Evolutionary conservation across 2,329 filamentous ascomycete genomes (phyloP).

Genomic region (Domatiomyces catenatus): DNA sequence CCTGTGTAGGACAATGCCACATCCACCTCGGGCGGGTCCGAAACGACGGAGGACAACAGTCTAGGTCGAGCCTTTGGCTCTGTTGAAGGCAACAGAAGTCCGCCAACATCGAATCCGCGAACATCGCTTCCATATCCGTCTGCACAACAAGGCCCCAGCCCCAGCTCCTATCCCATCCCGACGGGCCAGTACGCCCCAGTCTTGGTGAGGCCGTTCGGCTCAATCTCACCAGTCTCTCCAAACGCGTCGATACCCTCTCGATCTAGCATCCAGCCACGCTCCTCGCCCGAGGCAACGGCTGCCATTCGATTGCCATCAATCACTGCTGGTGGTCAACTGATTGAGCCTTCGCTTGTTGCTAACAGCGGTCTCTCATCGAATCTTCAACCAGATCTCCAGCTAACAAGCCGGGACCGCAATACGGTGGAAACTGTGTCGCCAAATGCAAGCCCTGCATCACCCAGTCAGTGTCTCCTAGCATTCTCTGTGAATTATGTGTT

Average conservation of each 20-base stretch:
- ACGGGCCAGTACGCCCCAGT: neutral
- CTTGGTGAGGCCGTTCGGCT: neutral
- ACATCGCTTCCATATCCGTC: neutral
- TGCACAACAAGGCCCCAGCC: neutral
- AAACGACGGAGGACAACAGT: conserved; percentile 6
- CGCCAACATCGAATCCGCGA: neutral
- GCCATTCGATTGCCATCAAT: conserved; percentile 13
- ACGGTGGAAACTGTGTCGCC: neutral
- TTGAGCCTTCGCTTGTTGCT: conserved; percentile 3
- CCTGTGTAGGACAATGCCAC: conserved; percentile 5
- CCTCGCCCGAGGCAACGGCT: conserved; percentile 8
- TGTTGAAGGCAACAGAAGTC: neutral
- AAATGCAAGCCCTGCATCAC: neutral
- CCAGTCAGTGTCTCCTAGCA: neutral
- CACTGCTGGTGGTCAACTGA: conserved; percentile 10
- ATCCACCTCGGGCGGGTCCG: conserved; percentile 9
- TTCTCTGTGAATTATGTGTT: neutral
- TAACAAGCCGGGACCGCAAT: neutral
- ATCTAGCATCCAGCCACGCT: conserved; percentile 3
- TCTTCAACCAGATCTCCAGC: neutral
- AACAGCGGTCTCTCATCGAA: neutral
- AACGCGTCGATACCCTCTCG: neutral
- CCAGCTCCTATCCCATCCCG: neutral
- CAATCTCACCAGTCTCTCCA: neutral
- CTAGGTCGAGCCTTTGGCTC: neutral